Base-by-base conservation (phyloP, 352 stramenopile genomes). In the Phytophthora megakarya region DNA sequence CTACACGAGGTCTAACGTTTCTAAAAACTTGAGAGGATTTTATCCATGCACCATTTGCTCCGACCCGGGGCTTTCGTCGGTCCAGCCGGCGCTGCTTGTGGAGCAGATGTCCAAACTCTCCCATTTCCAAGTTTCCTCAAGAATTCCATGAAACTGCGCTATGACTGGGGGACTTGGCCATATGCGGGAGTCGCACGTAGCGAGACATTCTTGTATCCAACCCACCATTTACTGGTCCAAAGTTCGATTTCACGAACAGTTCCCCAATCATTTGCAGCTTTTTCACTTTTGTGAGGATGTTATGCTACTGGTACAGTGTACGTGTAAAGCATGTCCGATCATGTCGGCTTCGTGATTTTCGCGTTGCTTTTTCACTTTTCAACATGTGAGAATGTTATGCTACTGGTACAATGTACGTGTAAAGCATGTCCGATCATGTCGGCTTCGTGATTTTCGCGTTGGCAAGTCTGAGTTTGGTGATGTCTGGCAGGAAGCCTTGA, bases 141-240 rank as follows among this genome's bases (percentile, higher is more conserved):
- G 50, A 45, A 51, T 71, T 71, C 63, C 32, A 15, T 67, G 63
- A 58, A 71, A 38, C 63, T 58, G 61, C 55, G 57, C n/a, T 28
- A n/a, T 44, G 11, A 18, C 11, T 47, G 43, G 37, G 13, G 21
- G 15, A 57, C 26, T 38, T 64, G 21, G 39, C 32, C 63, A 62
- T 45, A 47, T 70, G 54, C 45, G 25, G 30, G 26, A 47, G 37
- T 21, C 43, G 33, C 32, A 57, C 37, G 10, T 58, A 10, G 26
- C 45, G 26, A 60, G 38, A 50, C 23, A 48, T n/a, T n/a, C n/a
- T n/a, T n/a, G n/a, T n/a, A n/a, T n/a, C n/a, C n/a, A n/a, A n/a
- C n/a, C n/a, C n/a, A n/a, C n/a, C n/a, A n/a, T n/a, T n/a, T n/a
- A n/a, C n/a, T n/a, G n/a, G n/a, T n/a, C n/a, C n/a, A n/a, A n/a